These are phyloP conservation scores for Plicaturopsis crispa DNA, from an alignment of 768 basidiomycete species.

Conservation along the genomic window DNA sequence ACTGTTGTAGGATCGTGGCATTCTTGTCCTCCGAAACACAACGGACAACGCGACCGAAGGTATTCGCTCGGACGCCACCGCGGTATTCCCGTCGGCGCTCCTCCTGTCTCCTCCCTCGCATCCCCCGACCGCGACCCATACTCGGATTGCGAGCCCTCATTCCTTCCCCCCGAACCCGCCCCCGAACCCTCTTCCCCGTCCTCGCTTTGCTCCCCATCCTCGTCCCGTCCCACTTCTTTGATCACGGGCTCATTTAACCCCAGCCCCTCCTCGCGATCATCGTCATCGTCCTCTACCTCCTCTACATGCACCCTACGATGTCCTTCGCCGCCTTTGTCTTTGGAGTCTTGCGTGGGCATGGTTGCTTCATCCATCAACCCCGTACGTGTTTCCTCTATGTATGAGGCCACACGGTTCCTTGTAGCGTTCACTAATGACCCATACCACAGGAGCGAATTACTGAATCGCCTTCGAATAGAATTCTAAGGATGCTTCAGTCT, in stretches of 20 bases:
- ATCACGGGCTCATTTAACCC: too few species aligned
- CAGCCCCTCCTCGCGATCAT: too few species aligned
- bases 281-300: too few species aligned
- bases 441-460: slow-evolving; percentile 20
- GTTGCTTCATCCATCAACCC: too few species aligned
- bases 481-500: too few species aligned
- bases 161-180: too few species aligned
- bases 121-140: background rate
- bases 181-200: too few species aligned
- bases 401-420: slow-evolving; percentile 7
- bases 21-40: slow-evolving; percentile 18
- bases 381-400: background rate
- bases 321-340: background rate
- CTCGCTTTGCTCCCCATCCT: too few species aligned
- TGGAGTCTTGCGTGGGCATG: too few species aligned
- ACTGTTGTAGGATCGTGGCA: slow-evolving; percentile 3
- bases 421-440: too few species aligned
- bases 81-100: background rate
- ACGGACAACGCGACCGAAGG: slow-evolving; percentile 14
- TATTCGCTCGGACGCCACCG: slow-evolving; percentile 12
- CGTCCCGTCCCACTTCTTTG: too few species aligned
- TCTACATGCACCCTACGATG: background rate
- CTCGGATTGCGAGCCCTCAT: background rate
- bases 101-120: background rate
- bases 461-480: slow-evolving; percentile 15